Base-by-base conservation (phyloP, 345 rosid species). In the Eucalyptus lansdowneana region DNA sequence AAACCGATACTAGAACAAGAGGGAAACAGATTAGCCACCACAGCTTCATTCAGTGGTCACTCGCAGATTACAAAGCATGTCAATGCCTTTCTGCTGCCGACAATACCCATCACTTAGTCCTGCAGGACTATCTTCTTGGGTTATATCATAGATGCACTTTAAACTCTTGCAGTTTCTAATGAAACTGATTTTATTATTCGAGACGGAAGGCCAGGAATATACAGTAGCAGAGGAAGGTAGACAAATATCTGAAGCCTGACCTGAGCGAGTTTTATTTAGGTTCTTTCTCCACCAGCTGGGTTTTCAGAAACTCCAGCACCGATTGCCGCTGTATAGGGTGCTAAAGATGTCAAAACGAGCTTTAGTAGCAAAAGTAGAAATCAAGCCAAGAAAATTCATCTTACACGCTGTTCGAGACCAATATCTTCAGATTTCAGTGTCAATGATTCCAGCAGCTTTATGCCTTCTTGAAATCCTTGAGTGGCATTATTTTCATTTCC, bases 381-480 rank as follows among this genome's bases (percentile, higher is more conserved):
- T 40, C 85, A 76, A 44, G 53, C 65, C 51, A 86, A 89, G 89
- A 24, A 86, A 44, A 9, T 81, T 54, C 87, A 91, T 88, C 95
- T 92, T 92, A 96, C 99, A 91, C 97, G 92, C 91, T 95, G 96
- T 90, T 97, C 96, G 37, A 98, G 96, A 87, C 92, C 89, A 89
- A 95, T 91, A 92, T 95, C 99, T 87, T 94, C 94, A 80, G 97
- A 86, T 90, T 96, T 96, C 91, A 96, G 90, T 19, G 93, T 93
- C 92, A 95, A 92, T 45, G 98, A 91, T 91, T 96, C 97, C 92
- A 98, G 89, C 90, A 96, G 90, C 87, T 93, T 91, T 89, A 96
- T 94, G 91, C 98, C 99, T 94, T 98, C 99, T 86, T 91, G 91
- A 91, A 98, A 97, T 90, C 97, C 96, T 81, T 93, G 93, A 86